A percentile compares a stretch with the other conserved stretches of the same genome.
phyloP scores from a whole-genome alignment of 2,329 filamentous ascomycete genomes.

The Colletotrichum somersetense region DNA sequence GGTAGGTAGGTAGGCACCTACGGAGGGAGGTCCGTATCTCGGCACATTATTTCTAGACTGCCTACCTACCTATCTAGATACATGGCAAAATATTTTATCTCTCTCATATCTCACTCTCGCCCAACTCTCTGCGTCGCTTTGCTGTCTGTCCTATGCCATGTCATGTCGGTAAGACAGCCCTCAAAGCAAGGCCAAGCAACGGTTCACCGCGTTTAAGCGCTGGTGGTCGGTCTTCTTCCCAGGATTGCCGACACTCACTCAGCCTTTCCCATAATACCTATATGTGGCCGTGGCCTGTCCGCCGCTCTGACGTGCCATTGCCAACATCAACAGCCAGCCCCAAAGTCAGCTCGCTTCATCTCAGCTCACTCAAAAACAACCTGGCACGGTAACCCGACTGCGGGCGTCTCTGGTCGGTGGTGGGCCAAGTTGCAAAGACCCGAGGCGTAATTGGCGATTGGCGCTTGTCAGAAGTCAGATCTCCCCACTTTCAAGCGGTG shows the following conservation, averaged over 20 bases:
- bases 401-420: too few species aligned
- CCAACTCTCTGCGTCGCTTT: too few species aligned
- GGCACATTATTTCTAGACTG: too few species aligned
- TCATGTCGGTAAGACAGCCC: not conserved
- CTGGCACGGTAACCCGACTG: not conserved
- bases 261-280: not conserved
- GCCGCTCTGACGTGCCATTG: not conserved
- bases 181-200: too few species aligned
- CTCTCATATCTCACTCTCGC: too few species aligned
- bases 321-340: too few species aligned
- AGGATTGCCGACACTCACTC: not conserved
- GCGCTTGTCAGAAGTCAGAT: conserved; percentile 16
- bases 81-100: too few species aligned
- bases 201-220: not conserved
- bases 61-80: too few species aligned
- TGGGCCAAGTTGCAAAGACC: not conserved
- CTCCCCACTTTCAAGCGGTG: not conserved
- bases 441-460: not conserved
- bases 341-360: not conserved
- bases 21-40: too few species aligned
- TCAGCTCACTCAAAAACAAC: not conserved
- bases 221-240: not conserved
- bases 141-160: too few species aligned
- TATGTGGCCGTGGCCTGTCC: not conserved
- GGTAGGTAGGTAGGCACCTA: not conserved